Base-by-base conservation (phyloP, 2,329 filamentous ascomycete species). In the Sphaceloma murrayae region DNA sequence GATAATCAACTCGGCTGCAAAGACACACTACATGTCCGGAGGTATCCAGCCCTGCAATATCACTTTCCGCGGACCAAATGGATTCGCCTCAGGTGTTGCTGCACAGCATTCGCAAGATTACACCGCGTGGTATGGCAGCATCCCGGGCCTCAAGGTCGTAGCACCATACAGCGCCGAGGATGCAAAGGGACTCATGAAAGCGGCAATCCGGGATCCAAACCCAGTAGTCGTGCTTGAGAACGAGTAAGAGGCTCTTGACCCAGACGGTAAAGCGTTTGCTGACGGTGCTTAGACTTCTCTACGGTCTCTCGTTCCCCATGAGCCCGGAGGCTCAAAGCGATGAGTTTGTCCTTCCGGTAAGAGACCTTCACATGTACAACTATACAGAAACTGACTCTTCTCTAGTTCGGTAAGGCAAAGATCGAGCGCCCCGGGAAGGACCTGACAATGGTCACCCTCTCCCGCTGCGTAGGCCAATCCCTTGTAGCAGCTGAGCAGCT, bases 11-110 rank as follows among this genome's bases (percentile, higher is more conserved):
- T 96, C 89, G 39, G 91, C 75, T 57, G 91, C 87, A 62, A 98
- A 98, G 77, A 98, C 91, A 47, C 89, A 98, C 62, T 98, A 98
- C 76, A 98, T 98, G 91, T 96, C 91, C 53, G 91, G 91, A 59
- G 91, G 91, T 67, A 96, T 95, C 67, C 91, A 98, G 71, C 91
- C 91, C 58, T 98, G 91, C 73, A 96, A 96, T 74, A 89, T 98
- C 69, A 96, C 91, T 57, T 98, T 98, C 82, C 88, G 91, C 64
- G 91, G 91, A 45, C 91, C 91, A 68, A 98, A 98, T 71, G 91
- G 91, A 60, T 98, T 98, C 67, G 91, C 91, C 51, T 64, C 89
- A 49, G 91, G 91, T 76, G 91, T 98, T 58, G 91, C 72, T 53
- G 91, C 91, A 49, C 91, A 98, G 75, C 91, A 98, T 75, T 96